A percentile compares a stretch with the other conserved stretches of the same genome.
Conservation (phyloP, 2,329 filamentous ascomycete genomes). For the Epichloe brachyelytri region DNA sequence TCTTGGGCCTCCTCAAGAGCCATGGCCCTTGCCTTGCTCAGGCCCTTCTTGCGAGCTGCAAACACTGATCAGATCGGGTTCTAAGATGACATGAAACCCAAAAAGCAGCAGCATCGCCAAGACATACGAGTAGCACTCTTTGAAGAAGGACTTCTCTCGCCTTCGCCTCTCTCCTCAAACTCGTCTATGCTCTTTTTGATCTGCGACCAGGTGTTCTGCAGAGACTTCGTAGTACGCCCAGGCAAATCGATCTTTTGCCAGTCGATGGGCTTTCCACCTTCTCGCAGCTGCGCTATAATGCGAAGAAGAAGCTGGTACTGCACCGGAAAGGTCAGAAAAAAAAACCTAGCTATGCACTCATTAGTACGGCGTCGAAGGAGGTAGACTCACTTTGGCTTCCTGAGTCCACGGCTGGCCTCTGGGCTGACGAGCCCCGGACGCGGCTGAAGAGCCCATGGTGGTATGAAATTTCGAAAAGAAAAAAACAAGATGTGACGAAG, state of each 20-base stretch:
- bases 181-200: slow-evolving; percentile 24
- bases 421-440: no score
- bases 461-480: no score
- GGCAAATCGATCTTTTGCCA: slow-evolving; percentile 24
- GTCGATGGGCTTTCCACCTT: slow-evolving; percentile 20
- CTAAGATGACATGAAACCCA: background rate
- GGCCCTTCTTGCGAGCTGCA: background rate
- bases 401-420: no score
- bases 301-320: slow-evolving; percentile 24
- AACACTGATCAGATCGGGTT: background rate
- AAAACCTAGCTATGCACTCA: background rate
- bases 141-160: background rate
- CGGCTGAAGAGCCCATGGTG: no score
- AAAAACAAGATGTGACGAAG: no score
- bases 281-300: slow-evolving; percentile 21
- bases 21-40: background rate
- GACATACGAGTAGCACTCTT: slow-evolving; percentile 12
- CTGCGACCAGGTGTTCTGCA: slow-evolving; percentile 24
- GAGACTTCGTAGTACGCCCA: slow-evolving; percentile 24
- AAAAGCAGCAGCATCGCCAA: background rate
- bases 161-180: slow-evolving; percentile 14
- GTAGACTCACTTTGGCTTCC: no score
- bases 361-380: no score
- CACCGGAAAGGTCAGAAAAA: background rate
- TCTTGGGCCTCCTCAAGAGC: background rate